These are phyloP conservation scores for Arabis alpina DNA, from an alignment of 345 rosid genomes.

Conservation along the genomic window DNA sequence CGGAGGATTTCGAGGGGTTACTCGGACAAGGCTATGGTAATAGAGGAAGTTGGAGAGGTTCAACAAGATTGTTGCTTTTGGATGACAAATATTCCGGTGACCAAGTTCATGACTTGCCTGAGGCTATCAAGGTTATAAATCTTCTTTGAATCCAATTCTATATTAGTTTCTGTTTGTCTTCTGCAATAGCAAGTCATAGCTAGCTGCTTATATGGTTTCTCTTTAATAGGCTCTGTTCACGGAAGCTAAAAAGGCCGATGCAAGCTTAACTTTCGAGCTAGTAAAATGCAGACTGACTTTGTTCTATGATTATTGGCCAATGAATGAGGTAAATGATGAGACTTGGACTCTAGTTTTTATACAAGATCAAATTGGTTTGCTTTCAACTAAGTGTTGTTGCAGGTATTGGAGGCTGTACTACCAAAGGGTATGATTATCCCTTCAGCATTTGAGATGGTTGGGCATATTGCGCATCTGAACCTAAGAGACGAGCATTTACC, in stretches of 20 bases:
- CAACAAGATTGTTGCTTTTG: slow-evolving; percentile 88
- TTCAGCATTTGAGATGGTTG: slow-evolving; percentile 89
- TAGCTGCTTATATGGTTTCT: slow-evolving; percentile 11
- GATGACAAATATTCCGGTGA: slow-evolving; percentile 67
- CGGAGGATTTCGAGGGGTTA: slow-evolving; percentile 64
- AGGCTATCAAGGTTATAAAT: slow-evolving; percentile 73
- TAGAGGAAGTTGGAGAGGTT: slow-evolving; percentile 71
- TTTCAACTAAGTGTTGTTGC: slow-evolving; percentile 53
- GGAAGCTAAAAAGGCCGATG: slow-evolving; percentile 49
- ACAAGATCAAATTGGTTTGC: slow-evolving; percentile 45
- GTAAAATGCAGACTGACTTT: slow-evolving; percentile 76
- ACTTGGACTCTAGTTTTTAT: slow-evolving; percentile 10
- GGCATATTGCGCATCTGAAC: slow-evolving; percentile 89
- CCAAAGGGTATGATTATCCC: slow-evolving; percentile 76
- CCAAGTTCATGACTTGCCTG: slow-evolving; percentile 68
- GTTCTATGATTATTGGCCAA: slow-evolving; percentile 88
- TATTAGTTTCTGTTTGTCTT: not conserved
- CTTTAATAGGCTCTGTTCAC: slow-evolving; percentile 56
- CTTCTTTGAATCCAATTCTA: slow-evolving; percentile 6
- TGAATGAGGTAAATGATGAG: slow-evolving; percentile 75
- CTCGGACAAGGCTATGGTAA: slow-evolving; percentile 70
- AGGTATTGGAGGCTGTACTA: slow-evolving; percentile 83
- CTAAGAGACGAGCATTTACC: slow-evolving; percentile 77
- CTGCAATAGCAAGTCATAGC: not conserved
- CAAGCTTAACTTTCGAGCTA: slow-evolving; percentile 57